phyloP scores from a whole-genome alignment of 2,329 filamentous ascomycete genomes.

The Penicillium crustosum region DNA sequence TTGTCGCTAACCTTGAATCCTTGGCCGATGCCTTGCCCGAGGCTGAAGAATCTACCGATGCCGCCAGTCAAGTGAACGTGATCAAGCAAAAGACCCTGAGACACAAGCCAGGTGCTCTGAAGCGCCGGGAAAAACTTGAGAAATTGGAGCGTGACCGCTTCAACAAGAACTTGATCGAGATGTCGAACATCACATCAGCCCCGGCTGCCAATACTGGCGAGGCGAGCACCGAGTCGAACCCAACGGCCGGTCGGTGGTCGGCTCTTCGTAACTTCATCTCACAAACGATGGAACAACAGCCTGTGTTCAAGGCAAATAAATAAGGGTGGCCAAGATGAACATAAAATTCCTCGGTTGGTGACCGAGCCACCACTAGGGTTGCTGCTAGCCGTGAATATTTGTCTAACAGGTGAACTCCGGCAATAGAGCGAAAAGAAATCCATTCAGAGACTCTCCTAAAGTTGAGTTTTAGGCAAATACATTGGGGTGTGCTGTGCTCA shows the following conservation, averaged over 20 bases:
- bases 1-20: conserved; percentile 70
- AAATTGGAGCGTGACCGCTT: conserved; percentile 81
- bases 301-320: conserved; percentile 60
- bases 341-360: background rate
- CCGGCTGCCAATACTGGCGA: conserved; percentile 28
- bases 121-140: conserved; percentile 78
- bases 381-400: background rate
- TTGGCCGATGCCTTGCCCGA: conserved; percentile 79
- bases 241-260: conserved; percentile 68
- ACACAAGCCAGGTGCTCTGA: conserved; percentile 74
- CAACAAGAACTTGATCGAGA: conserved; percentile 74
- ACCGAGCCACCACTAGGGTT: background rate
- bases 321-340: conserved; percentile 14
- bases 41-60: conserved; percentile 48
- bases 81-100: conserved; percentile 73
- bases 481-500: background rate
- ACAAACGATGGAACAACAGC: conserved; percentile 84
- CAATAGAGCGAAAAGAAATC: background rate
- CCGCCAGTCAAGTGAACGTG: conserved; percentile 60
- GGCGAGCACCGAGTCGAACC: conserved; percentile 19
- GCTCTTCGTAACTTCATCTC: conserved; percentile 81
- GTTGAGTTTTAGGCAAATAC: background rate
- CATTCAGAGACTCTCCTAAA: background rate
- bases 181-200: conserved; percentile 50
- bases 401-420: background rate